These are phyloP conservation scores for Arabidopsis thaliana DNA, from an alignment of 345 rosid genomes.

Conservation along the genomic window DNA sequence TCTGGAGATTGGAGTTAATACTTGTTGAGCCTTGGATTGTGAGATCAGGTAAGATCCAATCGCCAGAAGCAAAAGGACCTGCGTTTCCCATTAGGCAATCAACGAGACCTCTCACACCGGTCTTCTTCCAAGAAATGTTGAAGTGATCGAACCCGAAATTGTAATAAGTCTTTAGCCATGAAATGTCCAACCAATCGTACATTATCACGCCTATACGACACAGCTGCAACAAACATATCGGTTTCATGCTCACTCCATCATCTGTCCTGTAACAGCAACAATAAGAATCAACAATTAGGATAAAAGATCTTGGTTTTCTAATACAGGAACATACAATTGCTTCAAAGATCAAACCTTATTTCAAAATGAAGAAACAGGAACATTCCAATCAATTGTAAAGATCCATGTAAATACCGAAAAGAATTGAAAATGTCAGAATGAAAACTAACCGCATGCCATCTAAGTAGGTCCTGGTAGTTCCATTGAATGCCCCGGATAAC, in stretches of 20 bases:
- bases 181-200: constrained; percentile 92
- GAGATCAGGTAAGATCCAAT: constrained; percentile 98
- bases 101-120: constrained; percentile 71
- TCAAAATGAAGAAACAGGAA: constrained; percentile 7
- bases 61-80: constrained; percentile 86
- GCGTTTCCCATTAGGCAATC: constrained; percentile 79
- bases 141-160: constrained; percentile 96
- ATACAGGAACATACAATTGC: background rate
- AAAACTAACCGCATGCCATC: constrained; percentile 94
- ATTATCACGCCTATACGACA: constrained; percentile 87
- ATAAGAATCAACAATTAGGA: background rate
- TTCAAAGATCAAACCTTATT: constrained; percentile 6
- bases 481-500: constrained; percentile 95
- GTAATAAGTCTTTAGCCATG: constrained; percentile 82
- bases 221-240: constrained; percentile 77
- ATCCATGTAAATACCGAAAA: background rate
- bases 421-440: background rate
- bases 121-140: constrained; percentile 79
- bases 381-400: background rate
- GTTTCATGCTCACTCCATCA: constrained; percentile 81
- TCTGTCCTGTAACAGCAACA: constrained; percentile 60
- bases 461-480: constrained; percentile 88
- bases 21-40: constrained; percentile 85
- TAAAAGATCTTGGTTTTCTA: constrained; percentile 13
- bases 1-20: constrained; percentile 68